phyloP scores from a whole-genome alignment of 2,329 filamentous ascomycete genomes.

The Ophiosphaerella herpotricha region DNA sequence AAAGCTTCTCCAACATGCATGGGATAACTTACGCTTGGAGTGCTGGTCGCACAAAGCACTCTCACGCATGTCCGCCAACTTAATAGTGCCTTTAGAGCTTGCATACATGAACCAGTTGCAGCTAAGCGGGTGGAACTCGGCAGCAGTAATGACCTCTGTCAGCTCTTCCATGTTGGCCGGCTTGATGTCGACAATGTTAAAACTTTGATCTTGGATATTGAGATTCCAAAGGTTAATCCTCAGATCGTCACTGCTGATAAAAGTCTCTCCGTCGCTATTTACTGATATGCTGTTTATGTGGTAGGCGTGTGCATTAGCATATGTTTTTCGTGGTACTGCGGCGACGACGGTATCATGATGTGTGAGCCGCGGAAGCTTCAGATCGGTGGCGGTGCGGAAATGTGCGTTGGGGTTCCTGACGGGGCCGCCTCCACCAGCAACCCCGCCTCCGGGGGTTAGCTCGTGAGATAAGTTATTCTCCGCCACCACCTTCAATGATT shows the following conservation, averaged over 20 bases:
- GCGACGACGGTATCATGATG: conserved; percentile 98
- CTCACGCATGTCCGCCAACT: conserved; percentile 97
- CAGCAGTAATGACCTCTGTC: conserved; percentile 97
- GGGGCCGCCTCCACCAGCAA: conserved; percentile 76
- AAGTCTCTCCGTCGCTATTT: conserved; percentile 98
- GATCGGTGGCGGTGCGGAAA: conserved; percentile 79
- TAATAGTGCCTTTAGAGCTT: conserved; percentile 98
- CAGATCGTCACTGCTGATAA: conserved; percentile 97
- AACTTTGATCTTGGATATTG: conserved; percentile 99
- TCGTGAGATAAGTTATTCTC: conserved; percentile 98
- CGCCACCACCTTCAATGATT: conserved; percentile 97
- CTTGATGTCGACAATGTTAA: conserved; percentile 99
- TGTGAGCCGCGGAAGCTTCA: conserved; percentile 94
- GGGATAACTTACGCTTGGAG: conserved; percentile 76
- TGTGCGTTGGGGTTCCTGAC: conserved; percentile 73
- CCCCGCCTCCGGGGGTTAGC: conserved; percentile 73
- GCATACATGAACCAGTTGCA: conserved; percentile 99
- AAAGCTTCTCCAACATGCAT: neutral
- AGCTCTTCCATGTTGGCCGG: conserved; percentile 99
- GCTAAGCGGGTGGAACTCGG: conserved; percentile 94
- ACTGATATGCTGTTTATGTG: conserved; percentile 99
- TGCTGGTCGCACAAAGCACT: conserved; percentile 95
- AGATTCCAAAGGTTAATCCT: conserved; percentile 99
- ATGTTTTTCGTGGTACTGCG: conserved; percentile 91
- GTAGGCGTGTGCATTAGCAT: conserved; percentile 97